Base-by-base conservation (phyloP, 2,329 filamentous ascomycete genomes). In the Cordyceps sp. region DNA sequence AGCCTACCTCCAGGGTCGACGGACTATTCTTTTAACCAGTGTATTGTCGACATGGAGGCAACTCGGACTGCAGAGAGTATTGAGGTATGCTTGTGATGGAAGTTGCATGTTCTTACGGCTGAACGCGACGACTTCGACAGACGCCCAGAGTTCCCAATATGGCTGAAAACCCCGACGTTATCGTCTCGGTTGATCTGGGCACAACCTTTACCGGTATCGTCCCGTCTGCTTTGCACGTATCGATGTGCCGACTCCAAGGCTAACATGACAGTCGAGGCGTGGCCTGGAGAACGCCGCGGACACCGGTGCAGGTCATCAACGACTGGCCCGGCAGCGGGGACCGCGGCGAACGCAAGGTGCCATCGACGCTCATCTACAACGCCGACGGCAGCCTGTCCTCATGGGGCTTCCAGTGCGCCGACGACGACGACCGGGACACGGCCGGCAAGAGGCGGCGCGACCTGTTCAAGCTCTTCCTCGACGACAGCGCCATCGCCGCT, bases 391-490 rank as follows among this genome's bases (percentile, higher is more conserved):
- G 37, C 9, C 47, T 66, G 6, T 61, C 61, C 0, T 64, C 61
- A 1, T 70, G 66, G 66, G 66, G 66, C 0, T 69, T 64, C 39
- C 49, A 62, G 19, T 69, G 64, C 26, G 58, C 60, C 18, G 60
- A 65, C 8, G 54, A 62, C 13, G 55, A 62, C 16, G 57, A 58
- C 3, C 28, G 23, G 2, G 34, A 43, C 1, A n/a, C n/a, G n/a
- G n/a, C n/a, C n/a, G 46, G 42, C 13, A 59, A 57, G 34, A 44
- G 39, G 6, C 50, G 52, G 4, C 50, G 53, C 7, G 63, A 69
- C 34, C 66, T 66, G 54, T 70, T 71, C 54, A 69, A 71, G 41
- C 66, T 66, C 37, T 68, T 61, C 39, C 54, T 69, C 12, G 66
- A 69, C 33, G 49, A 54, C 5, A 53, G 54, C 8, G 62, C 56